Evolutionary conservation across 345 rosid genomes (phyloP).

Genomic region (Arabidopsis suecica): DNA sequence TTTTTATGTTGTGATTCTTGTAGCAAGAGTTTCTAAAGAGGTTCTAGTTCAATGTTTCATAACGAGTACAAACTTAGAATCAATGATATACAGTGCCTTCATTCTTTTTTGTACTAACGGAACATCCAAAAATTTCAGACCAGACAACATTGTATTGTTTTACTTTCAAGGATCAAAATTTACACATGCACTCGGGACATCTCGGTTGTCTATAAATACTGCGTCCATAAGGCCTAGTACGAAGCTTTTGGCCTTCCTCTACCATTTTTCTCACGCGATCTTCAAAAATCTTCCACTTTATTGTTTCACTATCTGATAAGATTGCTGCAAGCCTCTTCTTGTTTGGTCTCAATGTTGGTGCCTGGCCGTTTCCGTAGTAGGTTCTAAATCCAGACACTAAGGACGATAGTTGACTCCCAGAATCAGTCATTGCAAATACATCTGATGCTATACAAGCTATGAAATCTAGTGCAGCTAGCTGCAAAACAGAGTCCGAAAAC

Average conservation of each 20-base stretch:
- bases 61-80: constrained; percentile 25
- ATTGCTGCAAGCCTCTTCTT: constrained; percentile 90
- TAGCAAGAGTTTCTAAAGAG: constrained; percentile 3
- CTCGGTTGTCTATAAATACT: constrained; percentile 93
- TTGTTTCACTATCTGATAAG: constrained; percentile 61
- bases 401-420: constrained; percentile 95
- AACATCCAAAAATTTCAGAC: constrained; percentile 3
- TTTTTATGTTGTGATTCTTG: constrained; percentile 13
- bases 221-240: constrained; percentile 63
- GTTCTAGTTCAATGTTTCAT: constrained; percentile 34
- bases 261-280: constrained; percentile 75
- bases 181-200: constrained; percentile 84
- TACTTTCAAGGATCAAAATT: constrained; percentile 35
- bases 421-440: constrained; percentile 93
- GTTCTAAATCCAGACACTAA: constrained; percentile 84
- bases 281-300: constrained; percentile 65
- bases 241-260: constrained; percentile 68
- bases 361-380: constrained; percentile 69
- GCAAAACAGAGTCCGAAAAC: constrained; percentile 33
- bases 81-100: constrained; percentile 20
- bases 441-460: constrained; percentile 90
- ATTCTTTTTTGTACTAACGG: constrained; percentile 33
- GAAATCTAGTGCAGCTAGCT: constrained; percentile 91
- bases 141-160: neutral
- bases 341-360: constrained; percentile 85